Evolutionary conservation across 1,284 basidiomycete genomes (phyloP).

Genomic region (Abortiporus biennis): DNA sequence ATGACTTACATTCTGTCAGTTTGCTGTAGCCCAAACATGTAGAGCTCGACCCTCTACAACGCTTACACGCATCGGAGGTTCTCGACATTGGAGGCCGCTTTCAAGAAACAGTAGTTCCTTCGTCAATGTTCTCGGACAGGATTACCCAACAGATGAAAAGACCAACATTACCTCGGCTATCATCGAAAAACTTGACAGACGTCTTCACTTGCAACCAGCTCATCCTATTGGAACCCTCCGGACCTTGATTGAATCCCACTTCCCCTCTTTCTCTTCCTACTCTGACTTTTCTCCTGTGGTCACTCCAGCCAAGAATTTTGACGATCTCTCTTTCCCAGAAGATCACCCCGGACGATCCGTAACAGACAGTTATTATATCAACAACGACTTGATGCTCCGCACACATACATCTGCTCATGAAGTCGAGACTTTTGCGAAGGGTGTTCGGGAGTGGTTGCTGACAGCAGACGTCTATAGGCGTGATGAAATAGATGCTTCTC

Average conservation of each 20-base stretch:
- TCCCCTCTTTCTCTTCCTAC: conserved; percentile 61
- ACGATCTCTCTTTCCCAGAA: conserved; percentile 88
- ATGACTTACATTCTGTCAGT: too few species aligned
- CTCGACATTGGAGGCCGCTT: neutral
- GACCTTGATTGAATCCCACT: conserved; percentile 80
- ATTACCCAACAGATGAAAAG: conserved; percentile 67
- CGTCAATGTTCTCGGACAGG: conserved; percentile 42
- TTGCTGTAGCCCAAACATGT: too few species aligned
- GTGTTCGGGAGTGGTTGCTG: conserved; percentile 81
- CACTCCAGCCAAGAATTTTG: conserved; percentile 91
- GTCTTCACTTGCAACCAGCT: conserved; percentile 68
- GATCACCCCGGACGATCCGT: conserved; percentile 91
- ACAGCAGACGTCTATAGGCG: conserved; percentile 98
- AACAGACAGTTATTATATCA: conserved; percentile 96
- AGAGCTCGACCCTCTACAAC: too few species aligned
- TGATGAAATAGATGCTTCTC: conserved; percentile 96
- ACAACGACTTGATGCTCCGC: conserved; percentile 85
- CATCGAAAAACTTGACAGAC: conserved; percentile 64
- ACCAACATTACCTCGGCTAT: conserved; percentile 90
- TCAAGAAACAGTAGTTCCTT: neutral
- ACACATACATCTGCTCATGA: conserved; percentile 99
- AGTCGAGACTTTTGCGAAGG: conserved; percentile 81
- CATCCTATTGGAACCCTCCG: conserved; percentile 91
- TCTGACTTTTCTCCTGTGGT: conserved; percentile 85
- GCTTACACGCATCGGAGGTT: too few species aligned